Base-by-base conservation (phyloP, 345 rosid species). In the Pelargonium nanum region DNA sequence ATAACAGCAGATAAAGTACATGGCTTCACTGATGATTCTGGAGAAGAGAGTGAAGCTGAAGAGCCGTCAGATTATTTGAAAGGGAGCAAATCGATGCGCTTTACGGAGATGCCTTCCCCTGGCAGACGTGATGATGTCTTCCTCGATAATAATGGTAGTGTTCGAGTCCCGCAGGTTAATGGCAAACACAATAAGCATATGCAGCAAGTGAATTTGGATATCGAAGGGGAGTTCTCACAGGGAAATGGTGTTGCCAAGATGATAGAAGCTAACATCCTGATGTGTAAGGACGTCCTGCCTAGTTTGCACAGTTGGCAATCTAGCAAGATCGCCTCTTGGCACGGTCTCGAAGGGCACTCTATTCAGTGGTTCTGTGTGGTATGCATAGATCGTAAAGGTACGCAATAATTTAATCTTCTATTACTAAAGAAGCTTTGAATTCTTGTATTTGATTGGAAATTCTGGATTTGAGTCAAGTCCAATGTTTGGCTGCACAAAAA, bases 301-400 rank as follows among this genome's bases (percentile, higher is more conserved):
- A 85, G 94, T 52, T 75, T 87, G 57, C 88, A 87, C 61, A 80
- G 86, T 74, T 93, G 99, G 99, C 91, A 78, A 70, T 81, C 86
- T 55, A 78, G 85, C 81, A 93, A 85, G 77, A 78, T 93, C 70
- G 85, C 85, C 48, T 59, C 84, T 50, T 93, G 99, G 99, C 96
- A 93, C 74, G 85, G 77, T 82, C 82, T 76, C 51, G 96, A 87
- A 71, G 97, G 96, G 60, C 96, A 87, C 66, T 85, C 94, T 52
- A 78, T 93, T 62, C 95, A 80, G 6, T 93, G 99, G 99, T 76
- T 93, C 59, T 82, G 79, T 68, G 91, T 93, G 40, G 91, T 85
- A 55, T 93, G 91, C 78, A 83, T 84, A 66, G 89, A 87, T 77
- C 83, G 86, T 65, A 89, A 65, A 87, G 97, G 99, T 89, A n/a